Evolutionary conservation across 495 filamentous ascomycete genomes (phyloP).

Genomic region (Hyaloscypha bicolor): DNA sequence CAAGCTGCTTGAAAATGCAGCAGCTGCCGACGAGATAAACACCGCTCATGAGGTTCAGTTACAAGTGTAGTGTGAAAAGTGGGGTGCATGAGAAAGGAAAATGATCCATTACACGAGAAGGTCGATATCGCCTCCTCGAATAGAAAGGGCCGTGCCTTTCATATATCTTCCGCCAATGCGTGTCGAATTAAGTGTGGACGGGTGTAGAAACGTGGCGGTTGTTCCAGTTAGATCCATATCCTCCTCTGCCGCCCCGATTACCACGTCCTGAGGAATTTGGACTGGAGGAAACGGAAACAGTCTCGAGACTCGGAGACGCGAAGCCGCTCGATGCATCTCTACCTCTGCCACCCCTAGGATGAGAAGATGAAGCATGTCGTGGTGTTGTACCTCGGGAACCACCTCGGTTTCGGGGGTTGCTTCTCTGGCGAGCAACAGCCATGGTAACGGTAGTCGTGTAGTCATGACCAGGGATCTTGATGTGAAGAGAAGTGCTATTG

Average conservation of each 20-base stretch:
- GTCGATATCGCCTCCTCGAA: slow-evolving; percentile 9
- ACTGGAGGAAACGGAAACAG: slow-evolving; percentile 19
- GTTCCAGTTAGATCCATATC: slow-evolving; percentile 27
- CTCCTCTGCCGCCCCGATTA: slow-evolving; percentile 25
- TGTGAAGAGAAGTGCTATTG: slow-evolving; percentile 43
- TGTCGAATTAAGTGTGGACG: slow-evolving; percentile 25
- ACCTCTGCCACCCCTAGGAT: slow-evolving; percentile 29
- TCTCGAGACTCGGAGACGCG: slow-evolving; percentile 26
- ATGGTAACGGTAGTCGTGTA: slow-evolving; percentile 43
- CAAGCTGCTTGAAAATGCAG: slow-evolving; percentile 31
- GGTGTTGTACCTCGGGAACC: slow-evolving; percentile 37
- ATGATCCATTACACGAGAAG: slow-evolving; percentile 23
- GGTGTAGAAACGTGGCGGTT: slow-evolving; percentile 29
- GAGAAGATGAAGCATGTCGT: slow-evolving; percentile 33
- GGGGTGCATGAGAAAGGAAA: slow-evolving; percentile 19
- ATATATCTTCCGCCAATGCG: background rate
- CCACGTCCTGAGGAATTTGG: slow-evolving; percentile 26
- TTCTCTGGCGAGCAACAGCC: slow-evolving; percentile 41
- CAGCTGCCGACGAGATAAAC: slow-evolving; percentile 31
- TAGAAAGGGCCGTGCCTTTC: background rate
- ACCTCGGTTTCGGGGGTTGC: slow-evolving; percentile 47
- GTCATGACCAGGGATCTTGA: slow-evolving; percentile 46
- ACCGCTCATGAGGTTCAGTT: slow-evolving; percentile 29
- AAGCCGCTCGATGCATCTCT: slow-evolving; percentile 31
- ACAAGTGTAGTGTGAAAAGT: slow-evolving; percentile 27